Evolutionary conservation across 306 rosid genomes (phyloP).

Genomic region (Malus fusca): DNA sequence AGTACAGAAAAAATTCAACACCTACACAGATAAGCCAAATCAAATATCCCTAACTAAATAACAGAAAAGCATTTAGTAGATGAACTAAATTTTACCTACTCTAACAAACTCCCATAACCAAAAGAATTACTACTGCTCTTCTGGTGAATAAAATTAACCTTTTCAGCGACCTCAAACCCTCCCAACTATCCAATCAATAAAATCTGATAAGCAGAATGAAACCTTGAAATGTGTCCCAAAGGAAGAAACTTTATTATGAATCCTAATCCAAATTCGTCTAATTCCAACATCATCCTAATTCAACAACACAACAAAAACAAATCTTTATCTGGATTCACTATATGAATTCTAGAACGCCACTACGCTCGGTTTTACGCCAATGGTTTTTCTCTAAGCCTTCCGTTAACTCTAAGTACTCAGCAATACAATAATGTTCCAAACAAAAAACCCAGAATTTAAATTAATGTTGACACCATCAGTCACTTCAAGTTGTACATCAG

Average conservation of each 20-base stretch:
- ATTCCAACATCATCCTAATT: neutral
- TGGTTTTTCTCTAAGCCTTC: no score
- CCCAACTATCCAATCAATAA: neutral
- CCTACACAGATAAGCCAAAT: neutral
- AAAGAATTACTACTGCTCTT: neutral
- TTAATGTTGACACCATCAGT: no score
- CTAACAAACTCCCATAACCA: neutral
- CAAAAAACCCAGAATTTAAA: constrained; percentile 3
- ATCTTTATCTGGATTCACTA: neutral
- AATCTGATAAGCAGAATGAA: neutral
- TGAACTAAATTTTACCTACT: constrained; percentile 5
- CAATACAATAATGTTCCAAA: no score
- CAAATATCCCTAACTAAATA: neutral
- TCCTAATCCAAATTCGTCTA: neutral
- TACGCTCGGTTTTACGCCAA: no score
- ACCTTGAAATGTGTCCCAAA: neutral
- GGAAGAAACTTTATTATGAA: neutral
- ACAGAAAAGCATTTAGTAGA: constrained; percentile 3
- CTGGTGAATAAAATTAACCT: constrained; percentile 10
- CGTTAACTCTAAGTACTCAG: no score
- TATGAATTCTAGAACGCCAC: no score
- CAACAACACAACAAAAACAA: neutral
- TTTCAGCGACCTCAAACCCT: constrained; percentile 9
- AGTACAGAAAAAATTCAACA: neutral
- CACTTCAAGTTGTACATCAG: no score